phyloP scores from a whole-genome alignment of 1,284 basidiomycete genomes.

The Cutaneotrichosporon arboriforme region DNA sequence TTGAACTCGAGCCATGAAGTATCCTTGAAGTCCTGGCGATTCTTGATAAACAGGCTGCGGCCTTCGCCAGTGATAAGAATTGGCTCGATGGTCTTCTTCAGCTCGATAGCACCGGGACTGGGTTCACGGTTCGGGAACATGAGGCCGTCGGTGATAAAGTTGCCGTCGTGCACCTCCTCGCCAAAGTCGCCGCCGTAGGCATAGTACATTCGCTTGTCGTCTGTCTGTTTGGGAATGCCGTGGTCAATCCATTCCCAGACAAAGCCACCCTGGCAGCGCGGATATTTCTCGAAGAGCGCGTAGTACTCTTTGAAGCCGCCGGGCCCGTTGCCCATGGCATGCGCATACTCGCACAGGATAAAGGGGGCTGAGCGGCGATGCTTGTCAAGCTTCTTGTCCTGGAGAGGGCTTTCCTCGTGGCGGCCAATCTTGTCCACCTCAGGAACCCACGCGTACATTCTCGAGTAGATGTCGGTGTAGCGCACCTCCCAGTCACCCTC shows the following conservation, averaged over 20 bases:
- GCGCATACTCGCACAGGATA: constrained; percentile 23
- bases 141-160: constrained; percentile 26
- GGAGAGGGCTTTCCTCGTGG: constrained; percentile 6
- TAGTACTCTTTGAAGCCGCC: constrained; percentile 22
- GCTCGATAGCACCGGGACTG: constrained; percentile 19
- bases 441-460: constrained; percentile 21
- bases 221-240: constrained; percentile 12
- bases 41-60: background rate
- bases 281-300: constrained; percentile 22
- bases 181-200: constrained; percentile 30
- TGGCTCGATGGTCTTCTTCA: constrained; percentile 21
- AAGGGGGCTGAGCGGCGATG: constrained; percentile 17
- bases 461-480: constrained; percentile 21
- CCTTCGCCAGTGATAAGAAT: constrained; percentile 4
- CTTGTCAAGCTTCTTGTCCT: constrained; percentile 10
- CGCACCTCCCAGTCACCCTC: constrained; percentile 18
- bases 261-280: constrained; percentile 23
- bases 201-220: constrained; percentile 14
- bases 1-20: constrained; percentile 10
- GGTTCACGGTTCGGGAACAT: constrained; percentile 25
- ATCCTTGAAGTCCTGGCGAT: constrained; percentile 19
- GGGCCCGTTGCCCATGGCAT: constrained; percentile 29
- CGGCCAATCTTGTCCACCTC: constrained; percentile 19
- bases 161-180: constrained; percentile 25
- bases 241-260: constrained; percentile 35